Evolutionary conservation across 2,329 filamentous ascomycete genomes (phyloP).

Genomic region (Fusarium marasasianum): DNA sequence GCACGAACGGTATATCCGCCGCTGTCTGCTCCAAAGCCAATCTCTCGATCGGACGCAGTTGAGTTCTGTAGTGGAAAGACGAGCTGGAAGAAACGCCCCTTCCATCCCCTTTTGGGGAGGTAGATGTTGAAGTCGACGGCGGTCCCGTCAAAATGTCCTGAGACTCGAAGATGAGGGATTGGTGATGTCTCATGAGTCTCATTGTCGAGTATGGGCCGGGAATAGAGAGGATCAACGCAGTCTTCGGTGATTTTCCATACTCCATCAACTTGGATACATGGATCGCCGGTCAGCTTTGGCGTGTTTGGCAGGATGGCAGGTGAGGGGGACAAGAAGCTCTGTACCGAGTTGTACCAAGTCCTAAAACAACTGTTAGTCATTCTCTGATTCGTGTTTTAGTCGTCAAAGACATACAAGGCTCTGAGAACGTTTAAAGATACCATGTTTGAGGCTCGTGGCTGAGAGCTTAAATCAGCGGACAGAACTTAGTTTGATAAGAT

Average conservation of each 20-base stretch:
- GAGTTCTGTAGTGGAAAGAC: not conserved
- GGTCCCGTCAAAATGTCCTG: fast-evolving
- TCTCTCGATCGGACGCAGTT: not conserved
- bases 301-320: fast-evolving
- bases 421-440: not conserved
- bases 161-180: fast-evolving
- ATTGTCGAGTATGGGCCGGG: fast-evolving
- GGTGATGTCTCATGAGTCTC: not conserved
- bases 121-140: not conserved
- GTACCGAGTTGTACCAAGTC: not conserved
- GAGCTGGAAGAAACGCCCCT: not conserved
- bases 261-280: not conserved
- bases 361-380: fast-evolving
- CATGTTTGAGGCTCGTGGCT: not conserved
- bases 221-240: not conserved
- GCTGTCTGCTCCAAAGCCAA: fast-evolving
- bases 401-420: not conserved
- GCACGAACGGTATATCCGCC: not conserved
- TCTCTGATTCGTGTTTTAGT: fast-evolving
- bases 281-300: not conserved
- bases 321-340: not conserved
- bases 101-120: fast-evolving
- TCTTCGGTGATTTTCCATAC: not conserved
- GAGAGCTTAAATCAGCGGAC: no score
- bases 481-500: fast-evolving